Percentiles rank a stretch among this genome's conserved stretches.
These are phyloP conservation scores for Platanthera zijinensis DNA, from an alignment of 106 monocot genomes.

Conservation along the genomic window DNA sequence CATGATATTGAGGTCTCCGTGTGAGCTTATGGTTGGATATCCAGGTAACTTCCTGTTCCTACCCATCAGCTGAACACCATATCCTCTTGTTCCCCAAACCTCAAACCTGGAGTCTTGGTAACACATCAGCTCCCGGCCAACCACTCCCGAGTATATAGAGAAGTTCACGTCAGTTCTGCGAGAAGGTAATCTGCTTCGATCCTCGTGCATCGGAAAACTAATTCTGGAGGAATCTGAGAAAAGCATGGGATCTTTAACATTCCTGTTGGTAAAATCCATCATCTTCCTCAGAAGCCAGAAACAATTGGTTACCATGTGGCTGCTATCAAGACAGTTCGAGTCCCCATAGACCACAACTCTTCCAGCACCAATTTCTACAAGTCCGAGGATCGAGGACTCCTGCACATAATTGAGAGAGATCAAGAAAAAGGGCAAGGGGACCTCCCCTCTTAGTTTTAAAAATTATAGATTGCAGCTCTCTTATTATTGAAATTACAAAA, in stretches of 20 bases:
- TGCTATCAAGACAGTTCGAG: constrained; percentile 96
- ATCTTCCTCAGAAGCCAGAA: constrained; percentile 87
- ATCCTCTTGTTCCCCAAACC: constrained; percentile 79
- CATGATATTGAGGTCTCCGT: constrained; percentile 23
- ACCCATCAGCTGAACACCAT: constrained; percentile 44
- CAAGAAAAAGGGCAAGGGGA: background rate
- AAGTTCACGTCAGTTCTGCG: constrained; percentile 91
- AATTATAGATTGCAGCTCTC: too few relatives aligned
- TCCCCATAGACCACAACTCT: constrained; percentile 88
- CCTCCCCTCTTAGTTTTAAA: too few relatives aligned
- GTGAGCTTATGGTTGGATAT: constrained; percentile 27
- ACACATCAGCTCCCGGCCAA: constrained; percentile 78
- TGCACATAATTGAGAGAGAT: constrained; percentile 20
- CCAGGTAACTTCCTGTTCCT: constrained; percentile 71
- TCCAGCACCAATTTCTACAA: constrained; percentile 61
- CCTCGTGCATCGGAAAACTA: constrained; percentile 45
- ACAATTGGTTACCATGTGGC: constrained; percentile 99
- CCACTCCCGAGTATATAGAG: constrained; percentile 68
- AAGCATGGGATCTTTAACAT: constrained; percentile 69
- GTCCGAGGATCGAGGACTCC: constrained; percentile 79
- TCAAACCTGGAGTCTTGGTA: constrained; percentile 81
- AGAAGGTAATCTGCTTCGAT: constrained; percentile 40
- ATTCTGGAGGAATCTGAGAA: constrained; percentile 64
- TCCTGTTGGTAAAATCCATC: constrained; percentile 71
- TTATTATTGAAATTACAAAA: too few relatives aligned